Conservation (phyloP, 495 filamentous ascomycete species). For the Talaromyces wortmannii region DNA sequence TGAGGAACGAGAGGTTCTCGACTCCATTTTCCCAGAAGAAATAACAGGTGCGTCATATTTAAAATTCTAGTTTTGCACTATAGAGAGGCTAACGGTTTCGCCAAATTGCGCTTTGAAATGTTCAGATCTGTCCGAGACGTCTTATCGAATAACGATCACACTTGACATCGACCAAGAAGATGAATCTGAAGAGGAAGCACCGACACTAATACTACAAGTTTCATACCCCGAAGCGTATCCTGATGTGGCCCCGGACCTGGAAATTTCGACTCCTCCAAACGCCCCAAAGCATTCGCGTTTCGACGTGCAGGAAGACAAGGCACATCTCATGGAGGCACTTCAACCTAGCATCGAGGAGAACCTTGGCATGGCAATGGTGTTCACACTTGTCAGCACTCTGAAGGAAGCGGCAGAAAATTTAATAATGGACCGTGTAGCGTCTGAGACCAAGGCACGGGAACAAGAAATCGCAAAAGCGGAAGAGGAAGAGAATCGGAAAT, state of each 20-base stretch:
- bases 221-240: slow-evolving; percentile 83
- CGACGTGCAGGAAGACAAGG: slow-evolving; percentile 61
- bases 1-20: slow-evolving; percentile 94
- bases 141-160: slow-evolving; percentile 75
- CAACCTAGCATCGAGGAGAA: slow-evolving; percentile 75
- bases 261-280: slow-evolving; percentile 65
- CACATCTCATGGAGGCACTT: slow-evolving; percentile 59
- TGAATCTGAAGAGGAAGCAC: slow-evolving; percentile 40
- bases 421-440: slow-evolving; percentile 59
- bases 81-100: background rate
- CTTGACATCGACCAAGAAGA: slow-evolving; percentile 66
- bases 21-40: slow-evolving; percentile 97
- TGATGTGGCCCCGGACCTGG: slow-evolving; percentile 72
- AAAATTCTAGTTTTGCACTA: background rate
- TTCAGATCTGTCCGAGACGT: slow-evolving; percentile 75
- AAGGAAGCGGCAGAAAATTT: slow-evolving; percentile 85
- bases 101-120: slow-evolving; percentile 6
- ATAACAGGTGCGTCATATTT: slow-evolving; percentile 62
- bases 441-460: slow-evolving; percentile 54
- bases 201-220: slow-evolving; percentile 69
- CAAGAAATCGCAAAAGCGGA: slow-evolving; percentile 63
- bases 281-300: slow-evolving; percentile 57
- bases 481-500: slow-evolving; percentile 91
- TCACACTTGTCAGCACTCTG: slow-evolving; percentile 76
- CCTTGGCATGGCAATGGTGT: slow-evolving; percentile 97